phyloP scores from a whole-genome alignment of 2,329 filamentous ascomycete species.

The Biscogniauxia marginata region DNA sequence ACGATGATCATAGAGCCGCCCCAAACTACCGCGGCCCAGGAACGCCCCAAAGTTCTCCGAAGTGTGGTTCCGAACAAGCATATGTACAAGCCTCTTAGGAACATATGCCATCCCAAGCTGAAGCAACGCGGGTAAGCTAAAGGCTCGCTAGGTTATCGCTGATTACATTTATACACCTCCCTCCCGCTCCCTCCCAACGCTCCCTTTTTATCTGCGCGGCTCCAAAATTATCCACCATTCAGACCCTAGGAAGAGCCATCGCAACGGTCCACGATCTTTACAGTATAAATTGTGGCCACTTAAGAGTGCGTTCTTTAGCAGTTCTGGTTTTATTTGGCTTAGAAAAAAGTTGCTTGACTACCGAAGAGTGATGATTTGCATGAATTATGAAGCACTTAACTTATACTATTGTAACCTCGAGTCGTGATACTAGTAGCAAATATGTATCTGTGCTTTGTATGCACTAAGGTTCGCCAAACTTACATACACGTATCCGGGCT shows the following conservation, averaged over 20 bases:
- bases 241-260: slow-evolving; percentile 8
- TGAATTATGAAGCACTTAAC: not conserved
- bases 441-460: not conserved
- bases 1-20: slow-evolving; percentile 22
- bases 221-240: slow-evolving; percentile 13
- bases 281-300: not conserved
- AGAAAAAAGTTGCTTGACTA: too few species aligned
- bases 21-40: slow-evolving; percentile 20
- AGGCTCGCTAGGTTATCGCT: too few species aligned
- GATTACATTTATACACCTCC: too few species aligned
- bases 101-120: slow-evolving; percentile 16
- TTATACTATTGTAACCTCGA: not conserved
- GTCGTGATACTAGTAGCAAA: not conserved
- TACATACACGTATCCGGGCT: not conserved
- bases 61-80: slow-evolving; percentile 23
- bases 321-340: too few species aligned
- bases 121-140: not conserved
- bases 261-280: not conserved
- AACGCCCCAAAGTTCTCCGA: slow-evolving; percentile 18
- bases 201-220: not conserved
- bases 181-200: not conserved
- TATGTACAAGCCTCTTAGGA: not conserved
- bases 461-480: not conserved
- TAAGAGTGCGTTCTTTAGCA: not conserved
- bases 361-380: not conserved